Evolutionary conservation across 1,284 basidiomycete genomes (phyloP).

Genomic region (Rhodotorula sp.): DNA sequence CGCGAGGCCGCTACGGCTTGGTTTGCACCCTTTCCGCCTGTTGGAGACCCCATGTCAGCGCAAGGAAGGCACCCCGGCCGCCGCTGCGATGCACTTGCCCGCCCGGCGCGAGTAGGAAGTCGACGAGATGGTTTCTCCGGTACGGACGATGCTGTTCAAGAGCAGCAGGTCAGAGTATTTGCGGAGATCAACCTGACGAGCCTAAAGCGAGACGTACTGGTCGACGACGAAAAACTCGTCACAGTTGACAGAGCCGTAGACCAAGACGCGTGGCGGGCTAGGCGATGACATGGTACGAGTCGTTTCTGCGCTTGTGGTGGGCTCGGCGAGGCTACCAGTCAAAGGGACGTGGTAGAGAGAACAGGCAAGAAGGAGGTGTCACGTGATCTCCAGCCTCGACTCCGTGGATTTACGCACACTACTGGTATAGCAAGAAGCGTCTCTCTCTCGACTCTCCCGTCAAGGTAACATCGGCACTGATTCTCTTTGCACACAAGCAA

Average conservation of each 20-base stretch:
- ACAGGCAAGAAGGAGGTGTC: no score
- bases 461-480: no score
- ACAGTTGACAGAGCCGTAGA: constrained; percentile 51
- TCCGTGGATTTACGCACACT: no score
- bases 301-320: neutral
- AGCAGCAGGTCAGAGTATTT: neutral
- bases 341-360: no score
- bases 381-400: no score
- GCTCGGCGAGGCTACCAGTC: no score
- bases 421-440: no score
- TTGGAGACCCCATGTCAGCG: neutral
- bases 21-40: constrained; percentile 56
- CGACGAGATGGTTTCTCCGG: constrained; percentile 55
- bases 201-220: neutral
- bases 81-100: constrained; percentile 1
- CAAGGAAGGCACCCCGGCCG: rapidly evolving
- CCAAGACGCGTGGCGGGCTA: constrained; percentile 35
- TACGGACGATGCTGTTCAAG: constrained; percentile 45
- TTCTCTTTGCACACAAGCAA: no score
- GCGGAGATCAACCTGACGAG: neutral
- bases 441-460: no score
- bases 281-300: neutral
- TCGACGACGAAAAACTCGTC: constrained; percentile 19
- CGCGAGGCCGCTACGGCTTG: constrained; percentile 51
- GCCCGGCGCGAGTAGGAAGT: constrained; percentile 48